These are phyloP conservation scores for Pterocarpus macrocarpus DNA, from an alignment of 306 rosid genomes.

Conservation along the genomic window DNA sequence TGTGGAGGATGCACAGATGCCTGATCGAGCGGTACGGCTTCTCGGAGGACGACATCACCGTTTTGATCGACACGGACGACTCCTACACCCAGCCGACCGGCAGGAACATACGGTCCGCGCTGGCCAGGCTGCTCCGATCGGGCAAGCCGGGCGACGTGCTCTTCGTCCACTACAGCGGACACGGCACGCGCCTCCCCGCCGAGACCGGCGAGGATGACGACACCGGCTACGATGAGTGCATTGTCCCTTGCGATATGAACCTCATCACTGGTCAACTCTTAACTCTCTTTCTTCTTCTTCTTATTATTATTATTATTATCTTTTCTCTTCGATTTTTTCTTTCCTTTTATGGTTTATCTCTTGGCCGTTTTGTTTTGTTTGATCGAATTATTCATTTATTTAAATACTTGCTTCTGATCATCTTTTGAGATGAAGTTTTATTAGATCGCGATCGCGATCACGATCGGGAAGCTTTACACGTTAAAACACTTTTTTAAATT, in stretches of 20 bases:
- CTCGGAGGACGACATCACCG: slow-evolving; percentile 69
- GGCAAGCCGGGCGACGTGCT: slow-evolving; percentile 67
- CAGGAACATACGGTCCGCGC: slow-evolving; percentile 68
- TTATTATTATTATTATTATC: neutral
- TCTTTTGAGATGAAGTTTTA: neutral
- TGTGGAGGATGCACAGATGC: slow-evolving; percentile 66
- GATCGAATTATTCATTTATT: neutral
- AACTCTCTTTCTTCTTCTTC: neutral
- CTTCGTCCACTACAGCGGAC: slow-evolving; percentile 91
- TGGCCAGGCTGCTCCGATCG: slow-evolving; percentile 65
- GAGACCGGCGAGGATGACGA: slow-evolving; percentile 97
- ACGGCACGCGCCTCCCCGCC: slow-evolving; percentile 96
- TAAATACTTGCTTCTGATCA: neutral
- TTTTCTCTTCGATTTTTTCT: neutral
- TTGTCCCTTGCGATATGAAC: slow-evolving; percentile 94
- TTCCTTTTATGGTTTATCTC: no score
- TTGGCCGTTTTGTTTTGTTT: neutral
- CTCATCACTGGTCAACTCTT: slow-evolving; percentile 81
- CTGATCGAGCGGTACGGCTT: slow-evolving; percentile 74
- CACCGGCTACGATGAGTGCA: slow-evolving; percentile 95
- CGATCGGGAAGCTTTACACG: neutral
- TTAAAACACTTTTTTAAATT: no score
- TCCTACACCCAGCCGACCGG: slow-evolving; percentile 87
- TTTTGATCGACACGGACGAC: slow-evolving; percentile 78
- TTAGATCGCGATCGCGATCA: neutral